Conservation (phyloP, 208 protist species). For the Leishmania aethiopica region DNA sequence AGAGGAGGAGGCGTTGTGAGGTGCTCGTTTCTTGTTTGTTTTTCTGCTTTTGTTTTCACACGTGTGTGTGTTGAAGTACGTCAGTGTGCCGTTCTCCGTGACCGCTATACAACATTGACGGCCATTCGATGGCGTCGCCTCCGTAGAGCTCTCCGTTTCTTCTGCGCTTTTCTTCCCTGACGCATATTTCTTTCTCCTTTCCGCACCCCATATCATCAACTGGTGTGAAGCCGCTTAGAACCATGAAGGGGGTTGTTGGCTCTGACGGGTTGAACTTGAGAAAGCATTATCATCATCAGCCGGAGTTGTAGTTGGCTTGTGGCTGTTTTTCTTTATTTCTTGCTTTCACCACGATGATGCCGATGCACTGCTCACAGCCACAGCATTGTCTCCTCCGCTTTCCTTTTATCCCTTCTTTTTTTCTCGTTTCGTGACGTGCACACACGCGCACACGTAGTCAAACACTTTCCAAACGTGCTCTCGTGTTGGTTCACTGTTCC, state of each 20-base stretch:
- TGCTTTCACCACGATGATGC: neutral
- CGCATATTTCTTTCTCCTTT: neutral
- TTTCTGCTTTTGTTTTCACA: neutral
- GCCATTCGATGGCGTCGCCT: neutral
- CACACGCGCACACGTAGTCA: neutral
- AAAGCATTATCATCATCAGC: neutral
- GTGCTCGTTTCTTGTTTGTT: neutral
- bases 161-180: neutral
- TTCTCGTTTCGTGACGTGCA: neutral
- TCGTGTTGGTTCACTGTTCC: neutral
- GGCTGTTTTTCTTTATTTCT: neutral
- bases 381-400: neutral
- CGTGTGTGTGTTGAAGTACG: neutral
- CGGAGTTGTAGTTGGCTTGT: neutral
- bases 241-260: neutral
- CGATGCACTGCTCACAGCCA: neutral
- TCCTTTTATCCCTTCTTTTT: neutral
- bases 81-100: neutral
- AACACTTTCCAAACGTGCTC: neutral
- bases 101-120: neutral
- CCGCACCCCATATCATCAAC: neutral
- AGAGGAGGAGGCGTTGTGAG: neutral
- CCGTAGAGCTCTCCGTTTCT: neutral
- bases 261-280: neutral
- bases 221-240: neutral